Evolutionary conservation across 1,139 yeast genomes (phyloP).

Genomic region (Geotrichum restrictum): DNA sequence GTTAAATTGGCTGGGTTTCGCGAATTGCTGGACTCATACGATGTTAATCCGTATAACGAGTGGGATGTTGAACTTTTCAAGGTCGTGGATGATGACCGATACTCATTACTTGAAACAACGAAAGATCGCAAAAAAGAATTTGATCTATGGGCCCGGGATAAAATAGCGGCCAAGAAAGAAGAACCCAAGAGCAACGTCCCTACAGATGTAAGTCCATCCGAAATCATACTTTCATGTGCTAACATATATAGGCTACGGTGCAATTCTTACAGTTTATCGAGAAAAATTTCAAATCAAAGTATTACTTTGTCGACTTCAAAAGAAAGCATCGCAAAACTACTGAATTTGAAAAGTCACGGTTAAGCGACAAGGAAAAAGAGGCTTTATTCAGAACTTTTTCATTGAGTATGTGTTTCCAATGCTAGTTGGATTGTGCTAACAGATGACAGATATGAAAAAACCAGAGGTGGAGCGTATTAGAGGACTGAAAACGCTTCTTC

Average conservation of each 20-base stretch:
- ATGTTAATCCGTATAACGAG: conserved; percentile 43
- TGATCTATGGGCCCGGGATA: conserved; percentile 43
- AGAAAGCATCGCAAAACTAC: conserved; percentile 39
- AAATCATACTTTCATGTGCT: background rate
- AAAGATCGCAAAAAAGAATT: conserved; percentile 40
- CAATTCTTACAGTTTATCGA: conserved; percentile 38
- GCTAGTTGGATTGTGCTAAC: background rate
- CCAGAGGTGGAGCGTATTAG: conserved; percentile 9
- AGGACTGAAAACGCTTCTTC: conserved; percentile 3
- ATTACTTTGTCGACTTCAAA: conserved; percentile 48
- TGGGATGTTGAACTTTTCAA: conserved; percentile 49
- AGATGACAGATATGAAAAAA: conserved; percentile 15
- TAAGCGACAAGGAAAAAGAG: conserved; percentile 43
- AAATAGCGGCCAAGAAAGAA: conserved; percentile 24
- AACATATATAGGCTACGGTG: conserved; percentile 25
- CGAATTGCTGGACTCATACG: conserved; percentile 8
- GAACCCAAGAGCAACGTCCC: background rate
- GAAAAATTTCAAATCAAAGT: conserved; percentile 34
- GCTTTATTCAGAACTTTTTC: conserved; percentile 40
- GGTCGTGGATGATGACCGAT: conserved; percentile 43
- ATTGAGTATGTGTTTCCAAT: conserved; percentile 7
- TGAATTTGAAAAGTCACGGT: conserved; percentile 33
- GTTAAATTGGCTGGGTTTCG: conserved; percentile 8
- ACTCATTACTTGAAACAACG: conserved; percentile 39
- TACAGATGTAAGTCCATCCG: conserved; percentile 12